Evolutionary conservation across 441 rosid species (phyloP).

Genomic region (Erodium trifolium): DNA sequence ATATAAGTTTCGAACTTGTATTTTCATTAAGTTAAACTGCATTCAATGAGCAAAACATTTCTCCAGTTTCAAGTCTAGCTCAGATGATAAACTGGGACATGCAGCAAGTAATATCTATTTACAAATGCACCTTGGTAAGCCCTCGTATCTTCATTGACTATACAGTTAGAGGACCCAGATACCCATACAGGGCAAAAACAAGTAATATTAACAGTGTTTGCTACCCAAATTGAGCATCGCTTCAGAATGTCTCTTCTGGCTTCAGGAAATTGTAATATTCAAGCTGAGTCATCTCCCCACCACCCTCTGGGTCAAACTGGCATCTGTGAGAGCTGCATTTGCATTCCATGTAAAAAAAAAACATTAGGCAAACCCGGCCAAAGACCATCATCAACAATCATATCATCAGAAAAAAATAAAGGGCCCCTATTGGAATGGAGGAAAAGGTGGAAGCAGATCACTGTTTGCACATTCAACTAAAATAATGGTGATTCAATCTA

Average conservation of each 20-base stretch:
- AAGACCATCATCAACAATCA: neutral
- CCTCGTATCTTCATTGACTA: neutral
- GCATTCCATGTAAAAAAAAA: neutral
- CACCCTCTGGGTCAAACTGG: slow-evolving; percentile 67
- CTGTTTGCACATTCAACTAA: too few species aligned
- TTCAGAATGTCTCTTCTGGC: neutral
- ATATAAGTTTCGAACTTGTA: too few species aligned
- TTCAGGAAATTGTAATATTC: slow-evolving; percentile 28
- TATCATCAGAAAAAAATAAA: neutral
- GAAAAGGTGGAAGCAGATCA: too few species aligned
- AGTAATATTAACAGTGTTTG: neutral
- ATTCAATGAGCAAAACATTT: too few species aligned
- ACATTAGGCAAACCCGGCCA: neutral
- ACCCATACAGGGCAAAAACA: too few species aligned
- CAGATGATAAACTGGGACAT: neutral
- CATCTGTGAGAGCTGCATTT: slow-evolving; percentile 69
- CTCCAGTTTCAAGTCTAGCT: neutral
- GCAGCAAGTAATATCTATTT: neutral
- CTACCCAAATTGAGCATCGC: neutral
- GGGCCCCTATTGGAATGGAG: neutral
- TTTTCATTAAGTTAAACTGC: too few species aligned
- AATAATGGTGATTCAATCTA: too few species aligned
- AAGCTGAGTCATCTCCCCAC: slow-evolving; percentile 79
- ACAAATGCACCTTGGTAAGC: neutral
- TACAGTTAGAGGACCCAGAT: neutral